Conservation (phyloP, 768 basidiomycete species). For the Saitozyma sp. region DNA sequence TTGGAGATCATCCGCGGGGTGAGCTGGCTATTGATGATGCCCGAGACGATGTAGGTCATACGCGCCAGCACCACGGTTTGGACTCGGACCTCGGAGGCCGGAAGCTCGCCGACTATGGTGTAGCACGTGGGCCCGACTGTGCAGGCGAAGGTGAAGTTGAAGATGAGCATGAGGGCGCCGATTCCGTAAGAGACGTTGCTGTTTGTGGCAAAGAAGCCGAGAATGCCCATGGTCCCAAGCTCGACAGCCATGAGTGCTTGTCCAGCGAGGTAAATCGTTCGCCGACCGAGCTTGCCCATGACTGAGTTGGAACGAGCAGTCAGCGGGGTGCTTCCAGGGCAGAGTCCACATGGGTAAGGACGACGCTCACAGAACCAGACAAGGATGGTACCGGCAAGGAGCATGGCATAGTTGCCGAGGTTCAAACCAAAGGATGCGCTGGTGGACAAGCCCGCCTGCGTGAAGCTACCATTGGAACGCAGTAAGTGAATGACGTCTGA, state of each 20-base stretch:
- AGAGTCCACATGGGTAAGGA: too few relatives aligned
- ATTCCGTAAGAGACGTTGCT: slow-evolving; percentile 9
- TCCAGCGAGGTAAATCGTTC: slow-evolving; percentile 36
- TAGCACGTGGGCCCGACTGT: slow-evolving; percentile 22
- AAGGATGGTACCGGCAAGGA: slow-evolving; percentile 49
- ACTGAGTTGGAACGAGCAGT: slow-evolving; percentile 20
- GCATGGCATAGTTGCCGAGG: slow-evolving; percentile 46
- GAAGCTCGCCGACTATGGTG: slow-evolving; percentile 32
- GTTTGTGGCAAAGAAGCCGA: slow-evolving; percentile 10
- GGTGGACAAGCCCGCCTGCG: slow-evolving; percentile 35
- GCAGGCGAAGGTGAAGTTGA: slow-evolving; percentile 12
- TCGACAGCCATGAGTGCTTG: slow-evolving; percentile 27
- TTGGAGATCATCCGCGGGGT: slow-evolving; percentile 21
- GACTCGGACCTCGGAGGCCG: slow-evolving; percentile 20
- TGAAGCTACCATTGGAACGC: slow-evolving; percentile 33
- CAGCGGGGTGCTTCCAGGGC: background rate
- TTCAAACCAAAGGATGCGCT: slow-evolving; percentile 32
- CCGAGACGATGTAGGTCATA: slow-evolving; percentile 20
- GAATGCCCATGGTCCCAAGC: slow-evolving; percentile 30
- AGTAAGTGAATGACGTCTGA: slow-evolving; percentile 42
- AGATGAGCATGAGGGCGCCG: slow-evolving; percentile 17
- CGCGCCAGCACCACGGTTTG: slow-evolving; percentile 30
- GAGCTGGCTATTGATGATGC: slow-evolving; percentile 23
- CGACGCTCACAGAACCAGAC: slow-evolving; percentile 46
- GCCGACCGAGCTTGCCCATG: slow-evolving; percentile 33